Conservation (phyloP, 129 eudicot genomes). For the Gnaphalium uliginosum region DNA sequence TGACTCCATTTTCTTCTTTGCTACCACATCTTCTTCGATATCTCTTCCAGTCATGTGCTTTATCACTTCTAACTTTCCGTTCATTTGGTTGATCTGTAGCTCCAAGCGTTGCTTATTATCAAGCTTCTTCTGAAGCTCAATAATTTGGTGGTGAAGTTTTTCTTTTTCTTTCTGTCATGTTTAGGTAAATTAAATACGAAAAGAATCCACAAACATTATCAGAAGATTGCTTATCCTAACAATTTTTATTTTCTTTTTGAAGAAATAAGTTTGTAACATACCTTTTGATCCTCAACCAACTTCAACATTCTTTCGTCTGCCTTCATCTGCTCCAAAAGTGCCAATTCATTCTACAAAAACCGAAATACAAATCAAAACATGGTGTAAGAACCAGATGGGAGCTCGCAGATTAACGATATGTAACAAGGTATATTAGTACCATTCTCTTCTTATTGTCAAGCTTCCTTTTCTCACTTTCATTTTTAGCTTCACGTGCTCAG, state of each 20-base stretch:
- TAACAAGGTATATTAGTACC: conserved; percentile 35
- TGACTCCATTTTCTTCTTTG: conserved; percentile 22
- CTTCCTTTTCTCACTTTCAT: conserved; percentile 56
- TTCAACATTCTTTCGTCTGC: conserved; percentile 58
- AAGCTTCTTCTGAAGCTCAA: conserved; percentile 56
- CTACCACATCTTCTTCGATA: conserved; percentile 38
- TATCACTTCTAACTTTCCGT: conserved; percentile 55
- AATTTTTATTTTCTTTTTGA: neutral
- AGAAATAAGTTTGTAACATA: neutral
- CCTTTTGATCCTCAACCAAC: conserved; percentile 34
- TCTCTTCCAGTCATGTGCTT: conserved; percentile 36
- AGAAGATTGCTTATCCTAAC: neutral
- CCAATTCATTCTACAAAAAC: conserved; percentile 55
- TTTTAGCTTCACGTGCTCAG: conserved; percentile 51
- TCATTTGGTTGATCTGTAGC: conserved; percentile 45
- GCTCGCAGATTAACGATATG: neutral
- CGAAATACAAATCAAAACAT: neutral
- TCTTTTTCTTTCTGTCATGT: conserved; percentile 55
- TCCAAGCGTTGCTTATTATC: conserved; percentile 63
- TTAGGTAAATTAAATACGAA: neutral
- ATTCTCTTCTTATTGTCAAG: conserved; percentile 47
- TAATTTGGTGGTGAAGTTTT: conserved; percentile 44
- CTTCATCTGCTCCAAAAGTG: conserved; percentile 53
- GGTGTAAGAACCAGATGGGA: neutral
- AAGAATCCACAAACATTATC: neutral